Base-by-base conservation (phyloP, 2,329 filamentous ascomycete species). In the Dactylellina cionopaga region DNA sequence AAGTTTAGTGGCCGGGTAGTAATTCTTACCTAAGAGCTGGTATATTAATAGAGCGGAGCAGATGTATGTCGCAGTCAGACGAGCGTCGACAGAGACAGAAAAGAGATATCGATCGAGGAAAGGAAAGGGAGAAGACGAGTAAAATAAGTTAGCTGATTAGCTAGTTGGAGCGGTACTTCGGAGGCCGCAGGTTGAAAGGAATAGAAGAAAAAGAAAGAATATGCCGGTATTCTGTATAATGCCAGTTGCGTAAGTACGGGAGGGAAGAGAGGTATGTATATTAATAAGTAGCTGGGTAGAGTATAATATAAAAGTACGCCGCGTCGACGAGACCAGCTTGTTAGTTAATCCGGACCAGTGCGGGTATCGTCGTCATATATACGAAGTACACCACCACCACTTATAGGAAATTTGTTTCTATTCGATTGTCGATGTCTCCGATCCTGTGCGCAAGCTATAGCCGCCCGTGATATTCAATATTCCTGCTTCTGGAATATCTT, bases 321-420 rank as follows among this genome's bases (percentile, higher is more conserved):
- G 46, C 15, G 6, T 41, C 19, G 51, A 55, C 31, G 11, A 39
- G 51, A 25, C 31, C 51, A 56, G 35, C 19, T n/a, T n/a, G n/a
- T n/a, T 43, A 39, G 33, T 66, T 41, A 35, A 66, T 58, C 51
- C 51, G 64, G 64, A 49, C 35, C 55, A 60, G 54, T 35, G 39
- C 64, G 64, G 64, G 58, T 27, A 47, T 46, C 64, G 55, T 59
- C 55, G 54, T 69, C 64, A 69, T 69, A 69, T 60, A 60, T 68
- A 60, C 44, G n/a, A n/a, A n/a, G n/a, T n/a, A n/a, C n/a, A n/a
- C n/a, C 43, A 58, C 39, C 39, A 29, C 49, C 10, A 33, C n/a
- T n/a, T n/a, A n/a, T n/a, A n/a, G n/a, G n/a, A n/a, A n/a, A n/a
- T n/a, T 24, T 47, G 43, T 47, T 47, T 47, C 43, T 47, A 5